These are phyloP conservation scores for Clausena lansium DNA, from an alignment of 345 rosid genomes.

Conservation along the genomic window DNA sequence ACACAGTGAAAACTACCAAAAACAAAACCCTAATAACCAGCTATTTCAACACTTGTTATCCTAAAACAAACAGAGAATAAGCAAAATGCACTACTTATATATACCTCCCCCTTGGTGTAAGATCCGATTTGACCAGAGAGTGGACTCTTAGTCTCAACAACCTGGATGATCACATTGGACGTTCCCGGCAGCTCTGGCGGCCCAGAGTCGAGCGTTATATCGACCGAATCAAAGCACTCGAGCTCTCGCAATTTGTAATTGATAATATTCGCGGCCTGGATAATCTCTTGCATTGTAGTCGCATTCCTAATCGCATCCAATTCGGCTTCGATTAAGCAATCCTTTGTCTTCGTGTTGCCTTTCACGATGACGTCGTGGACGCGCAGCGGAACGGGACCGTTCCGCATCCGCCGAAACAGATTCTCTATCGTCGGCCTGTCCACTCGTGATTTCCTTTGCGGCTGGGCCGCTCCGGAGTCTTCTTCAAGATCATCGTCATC, in stretches of 20 bases:
- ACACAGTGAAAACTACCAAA: background rate
- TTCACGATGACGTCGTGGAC: constrained; percentile 79
- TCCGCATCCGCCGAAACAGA: constrained; percentile 46
- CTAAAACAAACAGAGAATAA: background rate
- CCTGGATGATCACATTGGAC: constrained; percentile 68
- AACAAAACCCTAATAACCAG: background rate
- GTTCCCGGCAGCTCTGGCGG: constrained; percentile 91
- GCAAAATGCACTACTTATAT: background rate
- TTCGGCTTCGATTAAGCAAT: constrained; percentile 67
- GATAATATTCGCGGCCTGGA: constrained; percentile 57
- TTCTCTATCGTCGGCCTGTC: constrained; percentile 43
- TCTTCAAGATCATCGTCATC: constrained; percentile 28
- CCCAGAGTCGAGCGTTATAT: constrained; percentile 77
- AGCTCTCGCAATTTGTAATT: constrained; percentile 64
- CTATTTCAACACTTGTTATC: background rate
- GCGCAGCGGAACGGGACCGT: constrained; percentile 59
- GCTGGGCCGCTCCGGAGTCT: constrained; percentile 28
- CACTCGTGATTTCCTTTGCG: constrained; percentile 20
- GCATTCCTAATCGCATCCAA: constrained; percentile 54
- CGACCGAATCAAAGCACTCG: constrained; percentile 78
- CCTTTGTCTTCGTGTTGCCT: constrained; percentile 61
- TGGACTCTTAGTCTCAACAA: constrained; percentile 59
- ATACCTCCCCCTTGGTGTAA: constrained; percentile 73
- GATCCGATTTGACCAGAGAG: constrained; percentile 70
- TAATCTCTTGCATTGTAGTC: constrained; percentile 67